Evolutionary conservation across 2,329 filamentous ascomycete genomes (phyloP).

Genomic region (Aureobasidium sp.): DNA sequence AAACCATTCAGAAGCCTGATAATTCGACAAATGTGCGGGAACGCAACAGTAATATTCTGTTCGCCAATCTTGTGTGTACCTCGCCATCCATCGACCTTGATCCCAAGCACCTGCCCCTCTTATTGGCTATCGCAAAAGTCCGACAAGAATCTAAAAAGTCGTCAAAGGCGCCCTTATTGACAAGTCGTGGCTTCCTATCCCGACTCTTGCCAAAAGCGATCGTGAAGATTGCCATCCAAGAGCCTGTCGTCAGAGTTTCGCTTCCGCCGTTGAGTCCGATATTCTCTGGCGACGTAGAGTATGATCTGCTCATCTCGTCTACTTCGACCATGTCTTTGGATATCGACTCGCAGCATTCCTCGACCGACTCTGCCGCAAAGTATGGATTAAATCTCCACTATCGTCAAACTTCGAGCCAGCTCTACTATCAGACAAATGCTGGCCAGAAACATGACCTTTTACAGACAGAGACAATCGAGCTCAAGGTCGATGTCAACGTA

Average conservation of each 20-base stretch:
- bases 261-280: slow-evolving; percentile 65
- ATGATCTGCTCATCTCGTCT: slow-evolving; percentile 89
- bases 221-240: slow-evolving; percentile 93
- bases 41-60: slow-evolving; percentile 90
- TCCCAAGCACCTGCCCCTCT: slow-evolving; percentile 79
- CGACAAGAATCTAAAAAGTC: slow-evolving; percentile 18
- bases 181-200: slow-evolving; percentile 58
- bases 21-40: slow-evolving; percentile 60
- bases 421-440: slow-evolving; percentile 89
- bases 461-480: slow-evolving; percentile 77
- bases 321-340: slow-evolving; percentile 91
- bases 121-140: slow-evolving; percentile 67
- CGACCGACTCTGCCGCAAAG: slow-evolving; percentile 71
- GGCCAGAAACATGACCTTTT: slow-evolving; percentile 80
- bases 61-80: slow-evolving; percentile 91
- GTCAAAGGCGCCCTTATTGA: slow-evolving; percentile 5
- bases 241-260: slow-evolving; percentile 85
- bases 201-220: slow-evolving; percentile 88
- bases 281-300: slow-evolving; percentile 63
- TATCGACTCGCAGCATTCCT: slow-evolving; percentile 83
- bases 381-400: slow-evolving; percentile 80
- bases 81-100: slow-evolving; percentile 92
- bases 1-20: slow-evolving; percentile 75
- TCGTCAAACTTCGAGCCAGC: slow-evolving; percentile 73
- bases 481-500: slow-evolving; percentile 78